A percentile compares a stretch with the other conserved stretches of the same genome.
These are phyloP conservation scores for Lecanicillium sp. DNA, from an alignment of 2,329 filamentous ascomycete species.

Conservation along the genomic window DNA sequence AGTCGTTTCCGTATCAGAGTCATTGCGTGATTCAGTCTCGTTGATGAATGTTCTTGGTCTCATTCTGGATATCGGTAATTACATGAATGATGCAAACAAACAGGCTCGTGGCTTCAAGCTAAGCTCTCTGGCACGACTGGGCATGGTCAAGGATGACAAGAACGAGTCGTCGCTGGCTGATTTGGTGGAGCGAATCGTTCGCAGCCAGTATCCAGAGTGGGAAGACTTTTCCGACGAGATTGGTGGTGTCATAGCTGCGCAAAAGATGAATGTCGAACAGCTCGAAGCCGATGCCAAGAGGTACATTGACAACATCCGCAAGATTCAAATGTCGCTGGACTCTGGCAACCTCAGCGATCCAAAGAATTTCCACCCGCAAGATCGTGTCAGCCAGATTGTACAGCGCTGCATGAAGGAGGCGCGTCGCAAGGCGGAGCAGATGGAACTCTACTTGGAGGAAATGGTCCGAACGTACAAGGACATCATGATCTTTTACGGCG, in stretches of 20 bases:
- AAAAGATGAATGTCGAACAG: conserved; percentile 94
- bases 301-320: conserved; percentile 92
- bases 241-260: conserved; percentile 61
- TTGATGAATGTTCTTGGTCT: conserved; percentile 94
- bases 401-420: conserved; percentile 96
- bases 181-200: conserved; percentile 90
- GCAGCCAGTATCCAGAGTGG: conserved; percentile 94
- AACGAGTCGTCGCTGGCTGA: conserved; percentile 95
- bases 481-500: conserved; percentile 93
- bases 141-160: conserved; percentile 99
- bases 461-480: conserved; percentile 88
- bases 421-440: conserved; percentile 88
- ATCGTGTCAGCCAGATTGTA: conserved; percentile 85
- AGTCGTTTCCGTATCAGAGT: conserved; percentile 81
- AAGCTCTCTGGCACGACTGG: conserved; percentile 81
- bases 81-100: conserved; percentile 99
- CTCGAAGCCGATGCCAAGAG: conserved; percentile 77
- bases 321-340: conserved; percentile 86
- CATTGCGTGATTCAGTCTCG: conserved; percentile 80
- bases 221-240: conserved; percentile 85
- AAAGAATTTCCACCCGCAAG: conserved; percentile 96
- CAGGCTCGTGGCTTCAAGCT: conserved; percentile 97
- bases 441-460: conserved; percentile 87
- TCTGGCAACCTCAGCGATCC: conserved; percentile 90
- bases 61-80: conserved; percentile 97